These are phyloP conservation scores for Camellia sinensis DNA, from an alignment of 148 eudicot genomes.

Conservation along the genomic window DNA sequence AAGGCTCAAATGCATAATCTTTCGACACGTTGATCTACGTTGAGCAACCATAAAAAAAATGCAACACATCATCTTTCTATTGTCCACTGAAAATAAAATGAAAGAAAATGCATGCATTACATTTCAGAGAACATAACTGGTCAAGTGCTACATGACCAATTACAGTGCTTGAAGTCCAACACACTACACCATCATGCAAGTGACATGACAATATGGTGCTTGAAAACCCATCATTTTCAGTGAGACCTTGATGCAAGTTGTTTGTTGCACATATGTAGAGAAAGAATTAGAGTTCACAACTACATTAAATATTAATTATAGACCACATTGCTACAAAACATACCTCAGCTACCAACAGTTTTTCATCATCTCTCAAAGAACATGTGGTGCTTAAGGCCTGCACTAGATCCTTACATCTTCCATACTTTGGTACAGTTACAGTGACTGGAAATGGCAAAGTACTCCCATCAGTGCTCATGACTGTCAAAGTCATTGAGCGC, in stretches of 20 bases:
- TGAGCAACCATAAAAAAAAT: background rate
- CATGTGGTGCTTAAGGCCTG: constrained; percentile 58
- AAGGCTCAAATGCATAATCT: constrained; percentile 7
- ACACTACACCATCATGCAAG: constrained; percentile 3
- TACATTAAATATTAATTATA: background rate
- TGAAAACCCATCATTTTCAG: background rate
- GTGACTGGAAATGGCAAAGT: constrained; percentile 48
- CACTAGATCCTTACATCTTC: constrained; percentile 67
- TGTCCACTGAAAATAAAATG: background rate
- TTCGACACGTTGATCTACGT: background rate
- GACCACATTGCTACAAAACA: constrained; percentile 7
- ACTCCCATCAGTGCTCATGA: constrained; percentile 64
- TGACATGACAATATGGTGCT: background rate
- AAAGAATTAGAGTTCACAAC: background rate
- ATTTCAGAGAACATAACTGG: background rate
- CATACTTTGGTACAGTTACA: constrained; percentile 62
- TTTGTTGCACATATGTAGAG: background rate
- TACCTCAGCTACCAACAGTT: constrained; percentile 79
- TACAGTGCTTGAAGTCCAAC: background rate
- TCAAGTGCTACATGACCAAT: constrained; percentile 4
- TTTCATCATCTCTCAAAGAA: constrained; percentile 56
- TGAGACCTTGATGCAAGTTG: background rate
- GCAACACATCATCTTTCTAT: background rate
- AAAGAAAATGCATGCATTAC: background rate
- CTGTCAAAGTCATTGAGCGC: constrained; percentile 73